phyloP scores from a whole-genome alignment of 2,329 filamentous ascomycete genomes.

The Daldinia eschscholtzii region DNA sequence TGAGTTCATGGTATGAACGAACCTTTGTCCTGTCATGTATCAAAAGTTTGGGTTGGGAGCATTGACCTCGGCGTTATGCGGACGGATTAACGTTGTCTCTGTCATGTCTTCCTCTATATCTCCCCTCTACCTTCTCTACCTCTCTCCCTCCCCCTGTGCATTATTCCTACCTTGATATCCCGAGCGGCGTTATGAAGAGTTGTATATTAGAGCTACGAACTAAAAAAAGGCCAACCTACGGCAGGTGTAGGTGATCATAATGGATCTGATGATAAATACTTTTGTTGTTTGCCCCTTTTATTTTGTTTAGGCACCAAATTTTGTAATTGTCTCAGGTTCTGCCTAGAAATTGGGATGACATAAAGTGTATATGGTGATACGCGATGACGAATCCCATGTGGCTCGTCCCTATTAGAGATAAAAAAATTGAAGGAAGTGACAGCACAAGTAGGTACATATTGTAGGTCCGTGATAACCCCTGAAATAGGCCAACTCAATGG shows the following conservation, averaged over 20 bases:
- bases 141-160: conserved; percentile 45
- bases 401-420: conserved; percentile 36
- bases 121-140: conserved; percentile 52
- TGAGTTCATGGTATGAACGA: conserved; percentile 45
- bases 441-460: neutral
- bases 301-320: conserved; percentile 35
- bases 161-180: conserved; percentile 53
- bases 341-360: conserved; percentile 31
- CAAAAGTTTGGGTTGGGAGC: conserved; percentile 58
- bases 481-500: neutral
- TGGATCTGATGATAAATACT: conserved; percentile 32
- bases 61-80: conserved; percentile 65
- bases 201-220: conserved; percentile 50
- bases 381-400: conserved; percentile 41
- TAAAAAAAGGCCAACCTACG: conserved; percentile 26
- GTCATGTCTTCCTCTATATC: conserved; percentile 54
- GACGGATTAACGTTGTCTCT: conserved; percentile 57
- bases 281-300: neutral
- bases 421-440: neutral
- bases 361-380: conserved; percentile 23
- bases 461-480: neutral
- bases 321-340: conserved; percentile 20
- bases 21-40: conserved; percentile 50
- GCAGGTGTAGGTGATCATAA: conserved; percentile 37
- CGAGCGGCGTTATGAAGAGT: conserved; percentile 50